A percentile compares a stretch with the other conserved stretches of the same genome.
Conservation (phyloP, 2,329 filamentous ascomycete genomes). For the Colletotrichum lindemuthianum region DNA sequence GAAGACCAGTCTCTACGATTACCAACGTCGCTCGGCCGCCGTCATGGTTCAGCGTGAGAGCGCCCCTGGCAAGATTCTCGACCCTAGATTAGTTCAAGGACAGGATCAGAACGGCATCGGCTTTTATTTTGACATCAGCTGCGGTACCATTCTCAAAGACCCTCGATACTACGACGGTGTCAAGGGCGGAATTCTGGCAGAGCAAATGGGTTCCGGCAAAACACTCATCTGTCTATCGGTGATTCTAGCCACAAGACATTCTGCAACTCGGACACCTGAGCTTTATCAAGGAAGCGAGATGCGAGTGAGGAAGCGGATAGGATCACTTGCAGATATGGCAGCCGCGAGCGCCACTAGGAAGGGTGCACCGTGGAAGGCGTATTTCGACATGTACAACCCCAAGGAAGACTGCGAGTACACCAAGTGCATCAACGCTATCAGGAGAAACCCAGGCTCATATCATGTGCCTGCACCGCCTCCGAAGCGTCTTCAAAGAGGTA, state of each 20-base stretch:
- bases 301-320: conserved; percentile 58
- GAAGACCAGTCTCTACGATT: conserved; percentile 69
- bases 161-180: conserved; percentile 78
- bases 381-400: conserved; percentile 64
- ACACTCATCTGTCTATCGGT: conserved; percentile 85
- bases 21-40: conserved; percentile 83
- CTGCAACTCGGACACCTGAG: conserved; percentile 73
- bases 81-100: conserved; percentile 75
- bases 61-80: conserved; percentile 70
- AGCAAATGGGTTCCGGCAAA: conserved; percentile 87
- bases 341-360: conserved; percentile 74
- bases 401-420: conserved; percentile 60
- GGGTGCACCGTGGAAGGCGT: conserved; percentile 75
- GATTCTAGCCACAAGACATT: conserved; percentile 78
- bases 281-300: conserved; percentile 59
- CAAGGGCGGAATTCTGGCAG: conserved; percentile 80
- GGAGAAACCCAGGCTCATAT: conserved; percentile 69
- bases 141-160: conserved; percentile 70
- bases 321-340: conserved; percentile 78
- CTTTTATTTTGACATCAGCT: conserved; percentile 78
- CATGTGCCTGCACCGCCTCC: conserved; percentile 58
- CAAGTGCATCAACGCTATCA: conserved; percentile 65
- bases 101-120: conserved; percentile 67
- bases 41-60: conserved; percentile 86
- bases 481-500: conserved; percentile 36